Evolutionary conservation across 768 basidiomycete genomes (phyloP).

Genomic region (Terana coerulea): DNA sequence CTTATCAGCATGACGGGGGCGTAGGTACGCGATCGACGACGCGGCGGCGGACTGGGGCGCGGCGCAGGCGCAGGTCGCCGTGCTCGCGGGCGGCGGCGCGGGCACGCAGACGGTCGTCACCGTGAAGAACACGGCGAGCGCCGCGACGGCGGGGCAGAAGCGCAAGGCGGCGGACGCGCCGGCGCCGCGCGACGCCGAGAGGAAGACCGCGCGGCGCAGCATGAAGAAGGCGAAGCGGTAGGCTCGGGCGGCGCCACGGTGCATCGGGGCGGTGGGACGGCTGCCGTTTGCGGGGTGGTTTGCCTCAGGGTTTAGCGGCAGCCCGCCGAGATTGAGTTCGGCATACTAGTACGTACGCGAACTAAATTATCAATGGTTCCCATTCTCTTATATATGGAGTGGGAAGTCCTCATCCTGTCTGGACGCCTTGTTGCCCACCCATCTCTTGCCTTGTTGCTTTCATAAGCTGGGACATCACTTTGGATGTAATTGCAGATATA

Average conservation of each 20-base stretch:
- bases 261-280: neutral
- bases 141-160: conserved; percentile 42
- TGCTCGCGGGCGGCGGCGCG: conserved; percentile 34
- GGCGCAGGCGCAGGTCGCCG: conserved; percentile 70
- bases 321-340: neutral
- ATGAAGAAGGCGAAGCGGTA: conserved; percentile 39
- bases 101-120: conserved; percentile 72
- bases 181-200: conserved; percentile 2
- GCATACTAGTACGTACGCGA: neutral
- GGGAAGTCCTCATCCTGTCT: too few species aligned
- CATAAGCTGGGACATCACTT: too few species aligned
- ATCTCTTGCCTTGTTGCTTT: too few species aligned
- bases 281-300: neutral
- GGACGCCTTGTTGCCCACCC: too few species aligned
- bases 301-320: neutral
- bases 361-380: neutral
- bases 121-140: conserved; percentile 47
- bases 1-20: conserved; percentile 8
- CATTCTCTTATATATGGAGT: too few species aligned
- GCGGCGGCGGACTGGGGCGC: conserved; percentile 65
- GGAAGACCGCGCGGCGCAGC: conserved; percentile 35
- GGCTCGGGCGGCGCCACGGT: neutral
- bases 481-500: too few species aligned
- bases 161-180: conserved; percentile 50
- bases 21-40: conserved; percentile 75